Evolutionary conservation across 1,284 basidiomycete genomes (phyloP).

Genomic region (Inonotus obliquus): DNA sequence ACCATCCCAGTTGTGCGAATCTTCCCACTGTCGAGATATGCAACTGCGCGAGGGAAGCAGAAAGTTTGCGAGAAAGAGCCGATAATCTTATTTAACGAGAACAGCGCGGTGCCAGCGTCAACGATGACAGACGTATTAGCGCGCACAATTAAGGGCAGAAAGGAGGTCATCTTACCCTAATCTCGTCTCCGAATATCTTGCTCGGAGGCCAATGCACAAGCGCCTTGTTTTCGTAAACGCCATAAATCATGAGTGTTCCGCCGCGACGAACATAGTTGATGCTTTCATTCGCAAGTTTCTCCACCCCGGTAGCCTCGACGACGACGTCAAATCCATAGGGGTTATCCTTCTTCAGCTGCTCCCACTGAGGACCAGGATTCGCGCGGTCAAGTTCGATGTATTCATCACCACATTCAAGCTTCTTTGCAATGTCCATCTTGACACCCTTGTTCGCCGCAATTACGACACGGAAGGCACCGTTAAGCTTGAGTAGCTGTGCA

Average conservation of each 20-base stretch:
- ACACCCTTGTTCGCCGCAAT: constrained; percentile 83
- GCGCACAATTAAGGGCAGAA: not conserved
- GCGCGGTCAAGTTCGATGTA: constrained; percentile 79
- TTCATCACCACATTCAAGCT: constrained; percentile 72
- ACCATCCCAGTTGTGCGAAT: constrained; percentile 82
- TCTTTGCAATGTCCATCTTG: constrained; percentile 78
- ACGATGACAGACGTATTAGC: constrained; percentile 4
- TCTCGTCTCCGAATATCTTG: constrained; percentile 85
- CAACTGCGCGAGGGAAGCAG: constrained; percentile 85
- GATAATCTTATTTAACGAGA: constrained; percentile 53
- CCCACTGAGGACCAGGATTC: constrained; percentile 77
- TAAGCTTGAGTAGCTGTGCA: constrained; percentile 80
- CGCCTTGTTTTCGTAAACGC: constrained; percentile 72
- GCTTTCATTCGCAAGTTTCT: constrained; percentile 72
- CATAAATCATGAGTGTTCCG: constrained; percentile 69
- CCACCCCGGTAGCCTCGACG: constrained; percentile 81
- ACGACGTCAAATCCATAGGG: constrained; percentile 87
- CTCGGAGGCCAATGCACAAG: constrained; percentile 79
- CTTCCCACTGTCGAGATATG: constrained; percentile 83
- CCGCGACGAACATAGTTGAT: constrained; percentile 84
- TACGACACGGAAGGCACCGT: constrained; percentile 71
- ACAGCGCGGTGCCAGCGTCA: not conserved
- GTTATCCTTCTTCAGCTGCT: constrained; percentile 69
- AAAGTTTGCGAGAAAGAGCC: constrained; percentile 82
- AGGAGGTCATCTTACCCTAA: constrained; percentile 45